A percentile compares a stretch with the other conserved stretches of the same genome.
phyloP scores from a whole-genome alignment of 768 basidiomycete species.

The Cyclocybe cylindracea region DNA sequence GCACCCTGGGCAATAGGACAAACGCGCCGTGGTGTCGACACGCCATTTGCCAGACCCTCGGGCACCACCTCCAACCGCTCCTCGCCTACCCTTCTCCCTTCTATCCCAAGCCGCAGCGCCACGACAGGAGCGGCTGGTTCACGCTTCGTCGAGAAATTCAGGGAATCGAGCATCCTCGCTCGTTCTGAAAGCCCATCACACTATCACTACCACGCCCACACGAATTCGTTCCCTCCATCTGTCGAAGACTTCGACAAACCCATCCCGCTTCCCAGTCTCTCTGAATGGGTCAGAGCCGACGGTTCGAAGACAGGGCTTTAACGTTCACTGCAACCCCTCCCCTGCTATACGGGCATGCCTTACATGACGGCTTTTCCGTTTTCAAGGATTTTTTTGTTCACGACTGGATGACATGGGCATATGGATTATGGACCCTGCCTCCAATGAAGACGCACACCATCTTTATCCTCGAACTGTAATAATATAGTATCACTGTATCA shows the following conservation, averaged over 20 bases:
- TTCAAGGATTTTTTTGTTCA: slow-evolving; percentile 4
- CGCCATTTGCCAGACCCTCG: slow-evolving; percentile 42
- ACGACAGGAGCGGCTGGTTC: slow-evolving; percentile 26
- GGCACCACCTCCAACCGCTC: slow-evolving; percentile 18
- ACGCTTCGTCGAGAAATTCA: slow-evolving; percentile 42
- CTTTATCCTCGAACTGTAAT: background rate
- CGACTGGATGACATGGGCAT: slow-evolving; percentile 1
- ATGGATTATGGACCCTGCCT: slow-evolving; percentile 11
- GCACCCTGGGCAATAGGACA: slow-evolving; percentile 52
- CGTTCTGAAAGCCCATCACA: slow-evolving; percentile 27
- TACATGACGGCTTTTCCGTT: background rate
- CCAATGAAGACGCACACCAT: background rate
- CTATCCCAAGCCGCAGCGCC: slow-evolving; percentile 23
- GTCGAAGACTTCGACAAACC: slow-evolving; percentile 53
- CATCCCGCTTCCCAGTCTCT: slow-evolving; percentile 51
- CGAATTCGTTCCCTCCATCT: slow-evolving; percentile 38
- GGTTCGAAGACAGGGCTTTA: slow-evolving; percentile 23
- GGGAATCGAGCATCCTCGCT: slow-evolving; percentile 32
- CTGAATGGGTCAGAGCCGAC: slow-evolving; percentile 56
- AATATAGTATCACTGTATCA: background rate
- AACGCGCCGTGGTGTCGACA: slow-evolving; percentile 57
- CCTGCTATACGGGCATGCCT: slow-evolving; percentile 5
- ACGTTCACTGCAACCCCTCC: slow-evolving; percentile 18
- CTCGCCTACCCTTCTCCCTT: slow-evolving; percentile 21
- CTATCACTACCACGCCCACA: slow-evolving; percentile 16